These are phyloP conservation scores for Pyrenochaeta sp. DNA, from an alignment of 2,329 filamentous ascomycete genomes.

Conservation along the genomic window DNA sequence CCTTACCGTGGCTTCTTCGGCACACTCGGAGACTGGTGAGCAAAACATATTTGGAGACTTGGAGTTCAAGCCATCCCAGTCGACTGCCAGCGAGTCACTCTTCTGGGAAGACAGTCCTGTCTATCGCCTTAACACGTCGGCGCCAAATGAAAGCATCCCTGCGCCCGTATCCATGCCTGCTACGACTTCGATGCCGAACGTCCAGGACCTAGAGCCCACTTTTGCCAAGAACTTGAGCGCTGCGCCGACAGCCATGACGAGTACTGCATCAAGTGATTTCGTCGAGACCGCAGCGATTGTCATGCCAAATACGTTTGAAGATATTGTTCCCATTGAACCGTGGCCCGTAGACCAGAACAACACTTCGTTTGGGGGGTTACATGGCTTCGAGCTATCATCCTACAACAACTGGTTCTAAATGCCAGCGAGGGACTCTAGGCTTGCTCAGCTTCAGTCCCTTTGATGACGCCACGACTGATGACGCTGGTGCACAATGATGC, in stretches of 20 bases:
- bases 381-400: constrained; percentile 35
- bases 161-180: constrained; percentile 36
- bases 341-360: constrained; percentile 43
- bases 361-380: constrained; percentile 32
- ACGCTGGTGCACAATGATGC: constrained; percentile 42
- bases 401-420: constrained; percentile 45
- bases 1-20: constrained; percentile 51
- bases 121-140: constrained; percentile 39
- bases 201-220: constrained; percentile 39
- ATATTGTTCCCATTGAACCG: constrained; percentile 37
- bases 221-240: constrained; percentile 37
- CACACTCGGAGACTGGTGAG: constrained; percentile 52
- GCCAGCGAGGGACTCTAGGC: constrained; percentile 25
- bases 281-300: constrained; percentile 40
- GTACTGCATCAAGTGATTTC: constrained; percentile 30
- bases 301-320: constrained; percentile 43
- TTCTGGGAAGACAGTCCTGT: constrained; percentile 51
- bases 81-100: constrained; percentile 42
- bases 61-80: constrained; percentile 42
- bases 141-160: constrained; percentile 30
- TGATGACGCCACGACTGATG: constrained; percentile 49
- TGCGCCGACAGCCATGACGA: constrained; percentile 33
- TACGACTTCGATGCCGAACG: constrained; percentile 26
- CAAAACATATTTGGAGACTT: constrained; percentile 43
- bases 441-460: constrained; percentile 22